phyloP scores from a whole-genome alignment of 2,329 filamentous ascomycete species.

The Nigrospora osmanthi region DNA sequence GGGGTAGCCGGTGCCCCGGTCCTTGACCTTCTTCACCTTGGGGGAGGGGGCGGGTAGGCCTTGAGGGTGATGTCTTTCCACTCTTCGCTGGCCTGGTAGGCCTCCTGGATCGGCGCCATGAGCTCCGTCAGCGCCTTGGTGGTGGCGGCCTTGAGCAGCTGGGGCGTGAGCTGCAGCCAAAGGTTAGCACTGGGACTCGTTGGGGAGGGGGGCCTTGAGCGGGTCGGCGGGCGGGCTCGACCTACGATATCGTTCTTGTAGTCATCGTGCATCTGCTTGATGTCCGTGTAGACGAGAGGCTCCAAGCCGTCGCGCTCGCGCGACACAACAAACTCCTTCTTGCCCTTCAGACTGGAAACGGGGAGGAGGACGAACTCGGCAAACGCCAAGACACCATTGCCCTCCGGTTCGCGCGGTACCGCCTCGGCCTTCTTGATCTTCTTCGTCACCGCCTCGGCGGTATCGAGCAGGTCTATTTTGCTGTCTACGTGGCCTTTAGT shows the following conservation, averaged over 20 bases:
- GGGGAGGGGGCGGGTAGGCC: constrained; percentile 77
- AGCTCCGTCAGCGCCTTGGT: constrained; percentile 65
- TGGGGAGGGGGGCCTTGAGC: neutral
- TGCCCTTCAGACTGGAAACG: constrained; percentile 55
- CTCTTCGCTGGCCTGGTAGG: constrained; percentile 62
- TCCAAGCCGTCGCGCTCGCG: constrained; percentile 57
- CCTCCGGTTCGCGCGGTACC: constrained; percentile 67
- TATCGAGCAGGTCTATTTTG: constrained; percentile 91
- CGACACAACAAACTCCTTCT: constrained; percentile 60
- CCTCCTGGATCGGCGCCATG: constrained; percentile 68
- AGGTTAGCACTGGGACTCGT: constrained; percentile 7
- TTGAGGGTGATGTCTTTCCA: constrained; percentile 73
- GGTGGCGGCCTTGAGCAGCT: constrained; percentile 80
- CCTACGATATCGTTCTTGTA: constrained; percentile 70
- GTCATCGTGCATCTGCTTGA: constrained; percentile 69
- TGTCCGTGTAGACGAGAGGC: constrained; percentile 70
- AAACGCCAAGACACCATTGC: constrained; percentile 81
- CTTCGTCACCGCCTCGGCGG: constrained; percentile 64
- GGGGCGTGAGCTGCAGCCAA: constrained; percentile 60
- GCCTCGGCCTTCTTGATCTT: constrained; percentile 84
- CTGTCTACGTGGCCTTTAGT: constrained; percentile 42
- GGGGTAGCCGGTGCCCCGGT: constrained; percentile 46
- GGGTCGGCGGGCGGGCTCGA: constrained; percentile 13
- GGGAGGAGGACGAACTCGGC: constrained; percentile 83
- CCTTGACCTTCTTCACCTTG: constrained; percentile 70